Percentiles rank a stretch among this genome's conserved stretches.
phyloP scores from a whole-genome alignment of 768 basidiomycete genomes.

The Melanogaster broomeanus region DNA sequence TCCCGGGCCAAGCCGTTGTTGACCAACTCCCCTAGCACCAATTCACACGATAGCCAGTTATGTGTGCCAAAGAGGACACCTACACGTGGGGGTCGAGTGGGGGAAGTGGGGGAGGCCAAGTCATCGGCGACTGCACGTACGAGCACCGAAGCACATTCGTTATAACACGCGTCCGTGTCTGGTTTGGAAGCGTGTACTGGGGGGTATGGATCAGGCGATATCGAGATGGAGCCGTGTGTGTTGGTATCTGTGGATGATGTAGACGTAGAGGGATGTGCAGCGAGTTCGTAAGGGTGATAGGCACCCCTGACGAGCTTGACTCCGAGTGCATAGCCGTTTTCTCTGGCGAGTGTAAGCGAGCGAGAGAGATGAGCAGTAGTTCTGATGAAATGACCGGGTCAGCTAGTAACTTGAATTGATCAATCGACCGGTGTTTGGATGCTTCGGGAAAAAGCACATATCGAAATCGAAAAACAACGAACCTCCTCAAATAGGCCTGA shows the following conservation, averaged over 20 bases:
- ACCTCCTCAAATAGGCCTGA: slow-evolving; percentile 87
- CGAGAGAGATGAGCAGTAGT: slow-evolving; percentile 66
- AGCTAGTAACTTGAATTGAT: background rate
- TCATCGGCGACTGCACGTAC: slow-evolving; percentile 57
- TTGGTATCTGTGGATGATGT: slow-evolving; percentile 16
- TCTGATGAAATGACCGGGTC: slow-evolving; percentile 34
- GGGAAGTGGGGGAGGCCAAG: slow-evolving; percentile 26
- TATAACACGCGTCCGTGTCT: slow-evolving; percentile 76
- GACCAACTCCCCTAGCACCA: slow-evolving; percentile 63
- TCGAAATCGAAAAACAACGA: slow-evolving; percentile 7
- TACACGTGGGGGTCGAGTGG: slow-evolving; percentile 29
- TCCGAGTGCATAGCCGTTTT: slow-evolving; percentile 72
- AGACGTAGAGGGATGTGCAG: slow-evolving; percentile 35
- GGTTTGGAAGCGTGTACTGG: slow-evolving; percentile 71
- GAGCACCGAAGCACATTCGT: slow-evolving; percentile 60
- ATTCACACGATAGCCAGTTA: slow-evolving; percentile 67
- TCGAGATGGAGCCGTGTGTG: slow-evolving; percentile 33
- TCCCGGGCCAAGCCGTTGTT: slow-evolving; percentile 47
- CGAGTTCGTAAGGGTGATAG: slow-evolving; percentile 78
- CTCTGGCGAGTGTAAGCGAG: slow-evolving; percentile 64
- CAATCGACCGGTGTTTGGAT: background rate
- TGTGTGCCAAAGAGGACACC: slow-evolving; percentile 87
- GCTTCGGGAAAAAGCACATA: too few relatives aligned
- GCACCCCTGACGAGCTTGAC: slow-evolving; percentile 94
- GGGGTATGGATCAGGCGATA: slow-evolving; percentile 56